phyloP scores from a whole-genome alignment of 2,329 filamentous ascomycete genomes.

The Tolypocladium album region DNA sequence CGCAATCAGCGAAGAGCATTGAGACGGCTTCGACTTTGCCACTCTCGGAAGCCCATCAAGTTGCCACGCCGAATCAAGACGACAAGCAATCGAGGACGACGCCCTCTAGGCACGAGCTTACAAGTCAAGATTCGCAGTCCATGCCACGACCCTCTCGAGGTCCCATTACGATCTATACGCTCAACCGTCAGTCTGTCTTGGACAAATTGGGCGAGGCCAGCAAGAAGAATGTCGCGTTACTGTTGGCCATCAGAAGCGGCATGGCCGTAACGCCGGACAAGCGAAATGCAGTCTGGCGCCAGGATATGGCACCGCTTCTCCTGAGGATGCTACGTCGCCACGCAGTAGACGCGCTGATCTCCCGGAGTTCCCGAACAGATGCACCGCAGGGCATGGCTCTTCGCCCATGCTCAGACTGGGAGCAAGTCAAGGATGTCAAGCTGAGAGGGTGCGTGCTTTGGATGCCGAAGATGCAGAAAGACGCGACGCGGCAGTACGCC shows the following conservation, averaged over 20 bases:
- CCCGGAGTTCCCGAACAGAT: conserved; percentile 5
- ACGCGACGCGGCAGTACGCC: conserved; percentile 26
- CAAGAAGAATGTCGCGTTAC: conserved; percentile 5
- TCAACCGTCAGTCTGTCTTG: conserved; percentile 17
- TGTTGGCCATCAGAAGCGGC: conserved; percentile 14
- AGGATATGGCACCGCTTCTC: conserved; percentile 45
- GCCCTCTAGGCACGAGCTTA: not conserved
- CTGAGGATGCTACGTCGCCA: conserved; percentile 37
- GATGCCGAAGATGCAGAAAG: conserved; percentile 13
- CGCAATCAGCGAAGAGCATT: not conserved
- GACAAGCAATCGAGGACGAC: not conserved
- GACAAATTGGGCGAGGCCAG: conserved; percentile 12
- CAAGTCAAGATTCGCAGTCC: not conserved
- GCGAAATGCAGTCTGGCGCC: conserved; percentile 20
- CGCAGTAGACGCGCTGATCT: conserved; percentile 33
- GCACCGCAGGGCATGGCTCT: conserved; percentile 27
- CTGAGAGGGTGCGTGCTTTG: conserved; percentile 37
- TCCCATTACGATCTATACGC: conserved; percentile 15
- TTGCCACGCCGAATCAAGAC: not conserved
- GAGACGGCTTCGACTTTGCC: not conserved
- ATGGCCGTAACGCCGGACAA: conserved; percentile 10
- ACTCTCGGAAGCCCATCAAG: not conserved
- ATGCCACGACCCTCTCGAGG: conserved; percentile 4
- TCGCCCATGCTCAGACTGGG: conserved; percentile 30
- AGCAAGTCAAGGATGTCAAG: conserved; percentile 26